phyloP scores from a whole-genome alignment of 352 stramenopile genomes.

The Pythium phragmitis region DNA sequence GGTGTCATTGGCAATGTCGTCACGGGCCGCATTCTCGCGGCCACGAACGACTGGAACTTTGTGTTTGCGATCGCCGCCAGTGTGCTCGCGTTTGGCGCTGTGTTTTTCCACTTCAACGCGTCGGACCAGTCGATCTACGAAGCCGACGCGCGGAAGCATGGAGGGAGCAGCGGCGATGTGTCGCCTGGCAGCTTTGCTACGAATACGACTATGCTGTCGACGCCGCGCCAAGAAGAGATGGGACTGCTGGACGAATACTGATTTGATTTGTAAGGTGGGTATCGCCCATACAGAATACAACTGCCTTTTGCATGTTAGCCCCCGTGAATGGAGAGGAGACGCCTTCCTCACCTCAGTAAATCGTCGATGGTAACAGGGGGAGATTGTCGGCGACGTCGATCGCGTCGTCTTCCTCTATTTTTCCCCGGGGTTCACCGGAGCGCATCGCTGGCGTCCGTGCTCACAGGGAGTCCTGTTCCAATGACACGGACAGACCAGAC shows the following conservation, averaged over 20 bases:
- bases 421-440: no score
- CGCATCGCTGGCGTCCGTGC: no score
- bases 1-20: constrained; percentile 86
- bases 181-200: constrained; percentile 24
- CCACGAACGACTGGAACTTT: constrained; percentile 74
- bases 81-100: constrained; percentile 66
- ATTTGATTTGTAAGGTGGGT: constrained; percentile 6
- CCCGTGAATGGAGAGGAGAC: no score
- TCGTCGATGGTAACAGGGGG: no score
- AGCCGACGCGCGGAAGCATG: not conserved
- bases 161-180: constrained; percentile 6
- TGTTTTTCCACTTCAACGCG: constrained; percentile 75
- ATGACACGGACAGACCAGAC: no score
- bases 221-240: constrained; percentile 50
- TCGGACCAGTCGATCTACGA: constrained; percentile 80
- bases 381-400: no score
- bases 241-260: constrained; percentile 43
- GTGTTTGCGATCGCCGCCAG: constrained; percentile 79
- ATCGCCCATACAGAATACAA: constrained; percentile 1
- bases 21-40: constrained; percentile 75
- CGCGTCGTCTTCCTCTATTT: no score
- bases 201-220: constrained; percentile 30
- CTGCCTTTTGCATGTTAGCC: no score
- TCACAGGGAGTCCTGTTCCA: no score
- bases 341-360: no score